These are phyloP conservation scores for Xylaria hypoxylon DNA, from an alignment of 2,329 filamentous ascomycete genomes.

Conservation along the genomic window DNA sequence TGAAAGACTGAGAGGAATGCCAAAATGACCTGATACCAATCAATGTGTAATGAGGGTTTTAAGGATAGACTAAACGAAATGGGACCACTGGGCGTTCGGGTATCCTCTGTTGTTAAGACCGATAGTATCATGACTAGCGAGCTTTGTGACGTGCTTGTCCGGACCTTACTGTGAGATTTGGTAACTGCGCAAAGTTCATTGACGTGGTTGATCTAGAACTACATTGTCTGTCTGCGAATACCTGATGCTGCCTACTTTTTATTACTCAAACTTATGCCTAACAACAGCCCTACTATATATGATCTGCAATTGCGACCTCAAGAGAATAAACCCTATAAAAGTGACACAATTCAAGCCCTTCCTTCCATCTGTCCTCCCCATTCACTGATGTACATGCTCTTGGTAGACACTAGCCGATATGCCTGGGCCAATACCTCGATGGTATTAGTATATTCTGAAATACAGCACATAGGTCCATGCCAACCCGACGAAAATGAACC, in stretches of 20 bases:
- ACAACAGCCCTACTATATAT: not conserved
- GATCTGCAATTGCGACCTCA: not conserved
- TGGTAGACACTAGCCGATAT: not conserved
- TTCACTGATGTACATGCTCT: not conserved
- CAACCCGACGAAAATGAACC: not conserved
- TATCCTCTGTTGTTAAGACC: not conserved
- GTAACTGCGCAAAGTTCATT: not conserved
- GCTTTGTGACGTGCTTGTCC: not conserved
- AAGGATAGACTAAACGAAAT: conserved; percentile 23
- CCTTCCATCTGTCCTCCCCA: not conserved
- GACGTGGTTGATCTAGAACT: conserved; percentile 6
- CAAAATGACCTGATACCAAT: conserved; percentile 28
- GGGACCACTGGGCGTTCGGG: conserved; percentile 22
- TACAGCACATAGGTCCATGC: not conserved
- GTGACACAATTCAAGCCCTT: not conserved
- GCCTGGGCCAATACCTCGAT: not conserved
- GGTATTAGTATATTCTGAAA: not conserved
- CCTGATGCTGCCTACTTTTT: not conserved
- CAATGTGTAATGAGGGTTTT: conserved; percentile 31
- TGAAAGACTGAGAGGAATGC: not conserved
- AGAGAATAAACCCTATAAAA: not conserved
- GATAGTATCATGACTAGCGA: not conserved
- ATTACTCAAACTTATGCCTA: conserved; percentile 1
- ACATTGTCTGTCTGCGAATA: conserved; percentile 11
- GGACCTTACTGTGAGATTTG: not conserved